Conservation (phyloP, 176 grass and related monocot genomes). For the Tillandsia fasciculata region DNA sequence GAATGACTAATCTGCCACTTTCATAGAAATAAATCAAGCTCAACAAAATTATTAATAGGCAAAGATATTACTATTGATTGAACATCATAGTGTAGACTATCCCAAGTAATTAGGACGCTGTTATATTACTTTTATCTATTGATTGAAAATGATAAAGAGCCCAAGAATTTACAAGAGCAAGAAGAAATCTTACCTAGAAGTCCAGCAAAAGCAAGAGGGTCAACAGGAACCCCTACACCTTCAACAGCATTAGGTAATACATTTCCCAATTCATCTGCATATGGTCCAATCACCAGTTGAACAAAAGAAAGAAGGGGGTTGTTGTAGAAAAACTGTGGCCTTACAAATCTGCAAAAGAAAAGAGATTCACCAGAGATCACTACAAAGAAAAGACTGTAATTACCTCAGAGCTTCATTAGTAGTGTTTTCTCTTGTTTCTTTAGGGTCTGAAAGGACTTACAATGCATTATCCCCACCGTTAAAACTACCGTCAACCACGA, state of each 20-base stretch:
- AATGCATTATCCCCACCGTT: constrained; percentile 90
- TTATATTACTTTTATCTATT: not conserved
- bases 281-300: constrained; percentile 86
- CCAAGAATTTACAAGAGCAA: not conserved
- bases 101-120: not conserved
- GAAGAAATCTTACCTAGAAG: constrained; percentile 38
- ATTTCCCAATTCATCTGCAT: constrained; percentile 95
- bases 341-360: constrained; percentile 51
- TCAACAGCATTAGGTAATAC: constrained; percentile 97
- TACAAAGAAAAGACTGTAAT: not conserved
- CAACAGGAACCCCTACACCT: constrained; percentile 84
- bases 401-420: not conserved
- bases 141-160: not conserved
- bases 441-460: constrained; percentile 28
- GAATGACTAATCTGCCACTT: no score
- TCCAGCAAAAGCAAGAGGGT: constrained; percentile 96
- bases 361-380: not conserved
- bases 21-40: not conserved
- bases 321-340: constrained; percentile 95
- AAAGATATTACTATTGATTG: not conserved
- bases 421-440: not conserved
- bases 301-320: constrained; percentile 93
- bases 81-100: not conserved
- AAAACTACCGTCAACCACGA: constrained; percentile 87
- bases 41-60: not conserved